Percentiles rank a stretch among this genome's conserved stretches.
These are phyloP conservation scores for Plasmodium relictum DNA, from an alignment of 169 alveolate species.

Conservation along the genomic window DNA sequence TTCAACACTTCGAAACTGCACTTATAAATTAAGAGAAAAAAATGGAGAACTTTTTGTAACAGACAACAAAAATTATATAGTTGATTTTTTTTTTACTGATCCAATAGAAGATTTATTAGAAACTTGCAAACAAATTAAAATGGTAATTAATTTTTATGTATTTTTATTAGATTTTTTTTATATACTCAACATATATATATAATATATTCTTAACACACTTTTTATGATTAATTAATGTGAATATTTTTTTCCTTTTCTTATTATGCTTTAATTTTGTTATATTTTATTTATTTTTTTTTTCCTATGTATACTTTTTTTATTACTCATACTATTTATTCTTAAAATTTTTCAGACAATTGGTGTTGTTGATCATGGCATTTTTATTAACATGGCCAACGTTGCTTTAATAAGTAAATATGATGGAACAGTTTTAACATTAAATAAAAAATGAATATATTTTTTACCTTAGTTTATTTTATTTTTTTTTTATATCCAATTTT, in stretches of 20 bases:
- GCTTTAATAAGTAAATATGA: conserved; percentile 85
- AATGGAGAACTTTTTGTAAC: conserved; percentile 81
- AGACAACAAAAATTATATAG: conserved; percentile 81
- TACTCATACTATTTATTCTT: not conserved
- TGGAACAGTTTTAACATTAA: conserved; percentile 77
- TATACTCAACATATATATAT: no score
- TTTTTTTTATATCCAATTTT: not conserved
- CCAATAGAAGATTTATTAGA: conserved; percentile 75
- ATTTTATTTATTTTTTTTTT: not conserved
- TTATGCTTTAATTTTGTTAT: no score
- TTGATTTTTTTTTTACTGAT: conserved; percentile 81
- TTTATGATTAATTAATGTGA: no score
- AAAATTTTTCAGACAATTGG: conserved; percentile 82
- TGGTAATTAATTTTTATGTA: conserved; percentile 19
- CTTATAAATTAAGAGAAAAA: conserved; percentile 78
- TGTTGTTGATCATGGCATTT: conserved; percentile 88
- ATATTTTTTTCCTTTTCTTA: no score
- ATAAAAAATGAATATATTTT: conserved; percentile 17
- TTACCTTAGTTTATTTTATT: not conserved
- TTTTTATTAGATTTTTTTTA: not conserved
- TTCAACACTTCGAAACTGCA: conserved; percentile 25
- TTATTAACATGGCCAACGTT: conserved; percentile 83
- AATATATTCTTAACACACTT: no score
- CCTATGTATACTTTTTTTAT: not conserved
- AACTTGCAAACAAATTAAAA: conserved; percentile 75